Conservation (phyloP, 768 basidiomycete genomes). For the Psilocybe tampanensis region DNA sequence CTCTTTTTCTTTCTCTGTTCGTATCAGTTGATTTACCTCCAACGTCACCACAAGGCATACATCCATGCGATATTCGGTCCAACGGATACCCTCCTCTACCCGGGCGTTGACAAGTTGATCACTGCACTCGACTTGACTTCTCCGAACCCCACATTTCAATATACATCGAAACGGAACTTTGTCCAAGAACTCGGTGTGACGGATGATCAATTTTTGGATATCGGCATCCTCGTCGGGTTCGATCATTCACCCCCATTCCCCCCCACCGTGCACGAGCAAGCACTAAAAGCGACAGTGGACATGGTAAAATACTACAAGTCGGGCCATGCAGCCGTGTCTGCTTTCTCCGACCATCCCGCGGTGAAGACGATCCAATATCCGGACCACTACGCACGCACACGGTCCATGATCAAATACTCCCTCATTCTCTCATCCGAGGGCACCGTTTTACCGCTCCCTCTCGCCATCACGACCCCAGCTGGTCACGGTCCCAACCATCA, state of each 20-base stretch:
- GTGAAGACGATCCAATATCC: constrained; percentile 79
- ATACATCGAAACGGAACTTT: constrained; percentile 77
- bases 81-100: constrained; percentile 88
- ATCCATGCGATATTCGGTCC: constrained; percentile 94
- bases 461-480: constrained; percentile 58
- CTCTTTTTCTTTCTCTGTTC: constrained; percentile 1
- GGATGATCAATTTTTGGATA: constrained; percentile 94
- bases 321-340: constrained; percentile 77
- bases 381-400: constrained; percentile 87
- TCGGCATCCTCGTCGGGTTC: constrained; percentile 90
- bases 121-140: constrained; percentile 80
- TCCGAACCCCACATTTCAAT: constrained; percentile 74
- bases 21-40: constrained; percentile 91
- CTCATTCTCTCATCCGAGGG: constrained; percentile 90
- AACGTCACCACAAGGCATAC: constrained; percentile 90
- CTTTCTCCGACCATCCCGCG: constrained; percentile 79
- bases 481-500: constrained; percentile 58
- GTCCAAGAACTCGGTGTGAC: constrained; percentile 57
- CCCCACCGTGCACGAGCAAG: constrained; percentile 79
- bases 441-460: constrained; percentile 74
- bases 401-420: constrained; percentile 90
- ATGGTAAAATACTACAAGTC: constrained; percentile 94
- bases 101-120: constrained; percentile 86
- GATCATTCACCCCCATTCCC: constrained; percentile 81
- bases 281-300: constrained; percentile 83